Evolutionary conservation across 805 yeast species (phyloP).

Genomic region (Cyberlindnera saturnus): DNA sequence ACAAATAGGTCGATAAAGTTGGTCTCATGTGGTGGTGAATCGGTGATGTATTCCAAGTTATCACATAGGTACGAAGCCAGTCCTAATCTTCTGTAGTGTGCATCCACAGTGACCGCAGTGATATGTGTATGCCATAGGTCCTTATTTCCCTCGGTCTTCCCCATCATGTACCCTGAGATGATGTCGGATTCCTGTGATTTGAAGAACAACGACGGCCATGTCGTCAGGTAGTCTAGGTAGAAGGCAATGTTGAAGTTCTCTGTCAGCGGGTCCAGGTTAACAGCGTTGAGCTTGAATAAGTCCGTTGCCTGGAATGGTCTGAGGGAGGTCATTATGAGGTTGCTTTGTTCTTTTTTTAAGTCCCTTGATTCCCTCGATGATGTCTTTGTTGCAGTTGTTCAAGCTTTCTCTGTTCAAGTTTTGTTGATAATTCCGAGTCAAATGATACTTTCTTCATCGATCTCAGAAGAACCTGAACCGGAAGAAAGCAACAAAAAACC

Average conservation of each 20-base stretch:
- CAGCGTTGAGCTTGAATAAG: slow-evolving; percentile 60
- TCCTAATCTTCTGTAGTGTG: slow-evolving; percentile 78
- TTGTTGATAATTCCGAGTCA: too few species aligned
- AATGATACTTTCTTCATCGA: not conserved
- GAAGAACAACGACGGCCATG: slow-evolving; percentile 89
- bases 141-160: slow-evolving; percentile 85
- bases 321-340: slow-evolving; percentile 69
- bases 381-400: too few species aligned
- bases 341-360: not conserved
- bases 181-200: slow-evolving; percentile 49
- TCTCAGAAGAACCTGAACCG: not conserved
- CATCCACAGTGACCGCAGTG: slow-evolving; percentile 88
- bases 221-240: slow-evolving; percentile 73
- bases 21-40: slow-evolving; percentile 70
- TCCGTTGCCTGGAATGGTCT: slow-evolving; percentile 87
- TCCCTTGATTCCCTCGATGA: too few species aligned
- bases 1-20: slow-evolving; percentile 90
- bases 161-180: slow-evolving; percentile 78
- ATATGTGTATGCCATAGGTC: slow-evolving; percentile 95
- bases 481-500: not conserved
- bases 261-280: slow-evolving; percentile 84
- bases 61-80: slow-evolving; percentile 76
- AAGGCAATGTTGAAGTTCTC: slow-evolving; percentile 85
- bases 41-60: slow-evolving; percentile 67
- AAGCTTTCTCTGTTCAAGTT: too few species aligned